Evolutionary conservation across 352 stramenopile species (phyloP).

Genomic region (Pythium brassicae): DNA sequence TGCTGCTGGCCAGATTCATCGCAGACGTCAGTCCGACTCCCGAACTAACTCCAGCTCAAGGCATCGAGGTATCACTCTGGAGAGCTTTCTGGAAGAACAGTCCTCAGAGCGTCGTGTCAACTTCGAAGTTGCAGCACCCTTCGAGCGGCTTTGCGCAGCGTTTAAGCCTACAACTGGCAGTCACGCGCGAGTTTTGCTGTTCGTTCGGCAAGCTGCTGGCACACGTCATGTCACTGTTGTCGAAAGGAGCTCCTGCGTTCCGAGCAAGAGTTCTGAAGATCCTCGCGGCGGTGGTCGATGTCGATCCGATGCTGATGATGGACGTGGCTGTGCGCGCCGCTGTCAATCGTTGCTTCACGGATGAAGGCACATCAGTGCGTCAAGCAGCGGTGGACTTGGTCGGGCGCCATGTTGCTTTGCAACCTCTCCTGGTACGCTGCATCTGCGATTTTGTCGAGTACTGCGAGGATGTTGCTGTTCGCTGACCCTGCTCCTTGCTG

Average conservation of each 20-base stretch:
- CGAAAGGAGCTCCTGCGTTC: slow-evolving; percentile 62
- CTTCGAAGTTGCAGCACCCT: slow-evolving; percentile 41
- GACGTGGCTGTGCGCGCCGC: slow-evolving; percentile 47
- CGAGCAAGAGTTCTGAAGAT: slow-evolving; percentile 76
- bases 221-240: slow-evolving; percentile 76
- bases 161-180: slow-evolving; percentile 38
- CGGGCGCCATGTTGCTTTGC: slow-evolving; percentile 70
- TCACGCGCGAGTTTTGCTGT: slow-evolving; percentile 59
- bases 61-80: slow-evolving; percentile 35
- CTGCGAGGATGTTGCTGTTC: not conserved
- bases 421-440: slow-evolving; percentile 62
- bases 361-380: slow-evolving; percentile 76
- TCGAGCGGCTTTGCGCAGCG: slow-evolving; percentile 38
- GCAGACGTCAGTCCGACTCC: slow-evolving; percentile 15
- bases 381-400: slow-evolving; percentile 85
- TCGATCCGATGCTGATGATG: slow-evolving; percentile 83
- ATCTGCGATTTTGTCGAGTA: not conserved
- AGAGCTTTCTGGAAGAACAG: slow-evolving; percentile 39
- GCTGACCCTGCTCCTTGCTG: not conserved
- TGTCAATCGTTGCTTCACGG: slow-evolving; percentile 65
- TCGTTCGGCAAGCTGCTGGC: slow-evolving; percentile 65
- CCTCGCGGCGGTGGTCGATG: slow-evolving; percentile 69
- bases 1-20: slow-evolving; percentile 63
- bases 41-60: not conserved
- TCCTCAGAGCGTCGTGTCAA: slow-evolving; percentile 23